Conservation (phyloP, 2,329 filamentous ascomycete genomes). For the Coniochaeta hoffmannii region DNA sequence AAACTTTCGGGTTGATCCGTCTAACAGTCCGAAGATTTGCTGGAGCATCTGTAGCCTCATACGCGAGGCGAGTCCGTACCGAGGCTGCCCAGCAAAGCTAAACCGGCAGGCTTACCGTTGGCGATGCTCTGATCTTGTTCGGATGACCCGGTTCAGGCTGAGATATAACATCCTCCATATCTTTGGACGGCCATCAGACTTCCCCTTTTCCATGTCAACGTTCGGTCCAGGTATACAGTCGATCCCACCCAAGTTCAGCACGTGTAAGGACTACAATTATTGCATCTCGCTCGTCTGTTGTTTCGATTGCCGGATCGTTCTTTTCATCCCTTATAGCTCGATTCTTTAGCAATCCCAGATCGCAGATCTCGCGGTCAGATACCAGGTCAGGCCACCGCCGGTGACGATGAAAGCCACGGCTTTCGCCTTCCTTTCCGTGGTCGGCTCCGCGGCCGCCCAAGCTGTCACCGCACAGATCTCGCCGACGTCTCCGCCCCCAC, state of each 20-base stretch:
- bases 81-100: background rate
- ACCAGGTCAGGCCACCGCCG: background rate
- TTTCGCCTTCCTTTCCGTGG: constrained; percentile 33
- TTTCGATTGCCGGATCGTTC: background rate
- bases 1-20: background rate
- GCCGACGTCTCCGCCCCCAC: constrained; percentile 39
- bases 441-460: constrained; percentile 32
- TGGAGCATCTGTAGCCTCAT: background rate
- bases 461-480: constrained; percentile 38
- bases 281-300: background rate
- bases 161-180: background rate
- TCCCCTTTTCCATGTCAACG: background rate
- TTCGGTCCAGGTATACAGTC: background rate
- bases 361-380: background rate
- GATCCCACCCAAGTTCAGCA: background rate
- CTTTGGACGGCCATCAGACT: background rate
- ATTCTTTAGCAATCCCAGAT: background rate
- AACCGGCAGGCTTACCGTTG: background rate
- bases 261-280: background rate
- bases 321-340: background rate
- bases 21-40: background rate
- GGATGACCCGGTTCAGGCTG: background rate
- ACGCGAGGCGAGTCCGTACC: background rate
- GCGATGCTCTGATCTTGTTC: background rate
- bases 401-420: constrained; percentile 22